These are phyloP conservation scores for Silene conica DNA, from an alignment of 148 eudicot genomes.

Conservation along the genomic window DNA sequence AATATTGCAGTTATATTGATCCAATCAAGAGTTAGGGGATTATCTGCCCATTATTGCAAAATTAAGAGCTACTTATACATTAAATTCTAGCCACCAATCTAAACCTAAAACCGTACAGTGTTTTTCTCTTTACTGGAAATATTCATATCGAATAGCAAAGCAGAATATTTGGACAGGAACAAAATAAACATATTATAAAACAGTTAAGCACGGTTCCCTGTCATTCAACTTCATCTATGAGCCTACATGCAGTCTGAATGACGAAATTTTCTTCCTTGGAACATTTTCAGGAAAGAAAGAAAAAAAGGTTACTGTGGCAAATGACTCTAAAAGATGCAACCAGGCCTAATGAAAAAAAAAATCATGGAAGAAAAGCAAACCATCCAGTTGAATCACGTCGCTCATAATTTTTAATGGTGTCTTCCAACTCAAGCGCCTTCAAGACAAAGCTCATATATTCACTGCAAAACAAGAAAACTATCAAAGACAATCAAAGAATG, in stretches of 20 bases:
- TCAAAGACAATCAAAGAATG: background rate
- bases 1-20: background rate
- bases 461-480: slow-evolving; percentile 43
- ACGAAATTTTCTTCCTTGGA: background rate
- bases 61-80: background rate
- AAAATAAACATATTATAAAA: no score
- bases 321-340: background rate
- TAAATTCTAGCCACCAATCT: background rate
- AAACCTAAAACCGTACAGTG: background rate
- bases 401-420: slow-evolving; percentile 76
- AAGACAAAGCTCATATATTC: slow-evolving; percentile 76
- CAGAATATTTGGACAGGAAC: background rate
- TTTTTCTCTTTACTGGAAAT: background rate
- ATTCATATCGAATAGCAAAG: background rate
- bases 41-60: background rate
- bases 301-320: background rate
- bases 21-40: background rate
- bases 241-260: background rate
- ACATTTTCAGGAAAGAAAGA: background rate
- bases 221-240: background rate
- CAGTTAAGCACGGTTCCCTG: background rate
- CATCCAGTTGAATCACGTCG: slow-evolving; percentile 76
- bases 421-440: slow-evolving; percentile 92
- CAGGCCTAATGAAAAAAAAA: background rate
- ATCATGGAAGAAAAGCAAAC: slow-evolving; percentile 31